Percentiles rank a stretch among this genome's conserved stretches.
These are phyloP conservation scores for Colletotrichum lentis DNA, from an alignment of 2,329 filamentous ascomycete genomes.

Conservation along the genomic window DNA sequence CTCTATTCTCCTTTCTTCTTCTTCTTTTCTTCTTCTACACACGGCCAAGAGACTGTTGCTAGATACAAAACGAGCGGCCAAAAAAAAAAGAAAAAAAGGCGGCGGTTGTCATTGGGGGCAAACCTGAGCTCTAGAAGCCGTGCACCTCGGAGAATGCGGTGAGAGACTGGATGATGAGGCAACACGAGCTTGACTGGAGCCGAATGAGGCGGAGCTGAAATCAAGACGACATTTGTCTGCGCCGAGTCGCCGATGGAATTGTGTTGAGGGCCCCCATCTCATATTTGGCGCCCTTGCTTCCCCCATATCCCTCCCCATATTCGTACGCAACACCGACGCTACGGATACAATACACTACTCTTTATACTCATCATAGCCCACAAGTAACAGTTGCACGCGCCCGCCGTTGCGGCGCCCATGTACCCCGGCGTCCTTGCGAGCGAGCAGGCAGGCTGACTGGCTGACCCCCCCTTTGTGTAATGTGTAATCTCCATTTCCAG, in stretches of 20 bases:
- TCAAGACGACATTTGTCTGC: neutral
- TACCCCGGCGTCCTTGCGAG: neutral
- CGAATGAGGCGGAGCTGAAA: neutral
- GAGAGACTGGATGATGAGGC: constrained; percentile 12
- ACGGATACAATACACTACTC: too few species aligned
- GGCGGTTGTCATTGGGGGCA: constrained; percentile 30
- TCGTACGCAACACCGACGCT: neutral
- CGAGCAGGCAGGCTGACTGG: neutral
- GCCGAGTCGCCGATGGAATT: constrained; percentile 6
- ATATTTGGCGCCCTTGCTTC: constrained; percentile 12
- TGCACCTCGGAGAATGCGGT: constrained; percentile 25
- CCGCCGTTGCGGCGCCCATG: constrained; percentile 20
- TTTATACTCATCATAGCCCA: neutral
- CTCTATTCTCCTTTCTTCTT: too few species aligned
- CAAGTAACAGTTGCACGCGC: neutral
- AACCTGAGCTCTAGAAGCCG: constrained; percentile 25
- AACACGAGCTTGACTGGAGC: constrained; percentile 3
- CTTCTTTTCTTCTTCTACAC: neutral
- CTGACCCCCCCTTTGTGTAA: neutral
- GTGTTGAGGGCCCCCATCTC: constrained; percentile 15
- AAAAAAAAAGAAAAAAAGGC: constrained; percentile 1
- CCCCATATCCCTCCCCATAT: constrained; percentile 19
- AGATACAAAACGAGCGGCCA: neutral
- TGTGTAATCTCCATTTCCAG: constrained; percentile 5
- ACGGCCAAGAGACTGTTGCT: neutral